phyloP scores from a whole-genome alignment of 352 stramenopile species.

The Stramenopiles sp. region DNA sequence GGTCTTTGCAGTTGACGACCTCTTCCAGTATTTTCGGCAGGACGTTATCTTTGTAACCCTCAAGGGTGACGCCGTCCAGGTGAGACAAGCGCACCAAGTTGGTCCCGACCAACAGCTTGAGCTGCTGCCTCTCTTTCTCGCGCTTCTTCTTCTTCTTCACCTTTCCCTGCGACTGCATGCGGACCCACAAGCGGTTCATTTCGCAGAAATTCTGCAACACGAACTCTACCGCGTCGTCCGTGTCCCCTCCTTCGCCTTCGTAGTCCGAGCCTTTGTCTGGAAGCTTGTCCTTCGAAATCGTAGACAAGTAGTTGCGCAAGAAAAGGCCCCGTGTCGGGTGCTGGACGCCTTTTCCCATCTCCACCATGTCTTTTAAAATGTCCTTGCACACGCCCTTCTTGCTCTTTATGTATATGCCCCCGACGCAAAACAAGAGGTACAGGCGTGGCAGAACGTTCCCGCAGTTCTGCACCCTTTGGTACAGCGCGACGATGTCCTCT shows the following conservation, averaged over 20 bases:
- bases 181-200: conserved; percentile 97
- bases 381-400: conserved; percentile 45
- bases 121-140: conserved; percentile 69
- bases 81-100: conserved; percentile 89
- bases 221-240: conserved; percentile 78
- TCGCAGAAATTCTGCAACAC: conserved; percentile 89
- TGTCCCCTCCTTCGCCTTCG: conserved; percentile 39
- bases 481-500: conserved; percentile 29
- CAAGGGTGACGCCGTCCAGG: conserved; percentile 70
- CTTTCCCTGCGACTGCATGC: conserved; percentile 61
- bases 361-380: conserved; percentile 89
- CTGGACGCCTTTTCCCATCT: conserved; percentile 96
- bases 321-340: conserved; percentile 93
- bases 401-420: conserved; percentile 72
- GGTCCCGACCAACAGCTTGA: conserved; percentile 85
- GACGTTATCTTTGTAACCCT: conserved; percentile 64
- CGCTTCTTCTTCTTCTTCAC: conserved; percentile 50
- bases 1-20: conserved; percentile 79
- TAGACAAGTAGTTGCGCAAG: conserved; percentile 83
- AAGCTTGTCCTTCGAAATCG: conserved; percentile 80
- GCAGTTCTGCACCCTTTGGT: conserved; percentile 56
- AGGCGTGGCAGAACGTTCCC: conserved; percentile 82
- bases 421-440: conserved; percentile 90
- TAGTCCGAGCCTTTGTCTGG: conserved; percentile 49
- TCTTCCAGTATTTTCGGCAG: conserved; percentile 74